phyloP scores from a whole-genome alignment of 306 rosid species.

The Glycine latifolia region DNA sequence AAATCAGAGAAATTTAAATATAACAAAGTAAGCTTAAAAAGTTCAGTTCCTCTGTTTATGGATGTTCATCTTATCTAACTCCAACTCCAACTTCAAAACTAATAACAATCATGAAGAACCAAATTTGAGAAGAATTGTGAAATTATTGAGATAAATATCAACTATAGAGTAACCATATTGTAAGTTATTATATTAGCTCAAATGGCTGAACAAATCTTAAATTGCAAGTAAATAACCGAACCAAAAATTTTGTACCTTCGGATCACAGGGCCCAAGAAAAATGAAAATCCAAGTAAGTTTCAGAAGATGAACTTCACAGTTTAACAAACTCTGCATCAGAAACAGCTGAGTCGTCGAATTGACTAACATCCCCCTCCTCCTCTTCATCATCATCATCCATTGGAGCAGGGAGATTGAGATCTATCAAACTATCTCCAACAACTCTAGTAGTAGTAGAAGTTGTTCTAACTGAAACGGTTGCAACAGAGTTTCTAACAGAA shows the following conservation, averaged over 20 bases:
- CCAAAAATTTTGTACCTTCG: conserved; percentile 60
- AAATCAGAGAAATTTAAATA: not conserved
- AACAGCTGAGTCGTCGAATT: conserved; percentile 78
- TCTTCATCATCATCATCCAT: conserved; percentile 71
- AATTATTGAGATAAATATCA: conserved; percentile 28
- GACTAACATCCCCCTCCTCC: conserved; percentile 69
- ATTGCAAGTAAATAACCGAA: conserved; percentile 43
- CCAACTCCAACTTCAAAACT: conserved; percentile 15
- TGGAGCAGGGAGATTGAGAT: conserved; percentile 96
- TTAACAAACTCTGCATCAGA: conserved; percentile 79
- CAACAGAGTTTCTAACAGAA: too few species aligned
- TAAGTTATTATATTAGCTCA: conserved; percentile 17
- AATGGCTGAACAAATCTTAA: conserved; percentile 48
- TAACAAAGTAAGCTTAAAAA: conserved; percentile 34
- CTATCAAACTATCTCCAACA: conserved; percentile 62
- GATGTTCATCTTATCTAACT: conserved; percentile 36
- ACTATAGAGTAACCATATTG: conserved; percentile 28
- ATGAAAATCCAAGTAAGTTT: not conserved
- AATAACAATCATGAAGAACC: conserved; percentile 43
- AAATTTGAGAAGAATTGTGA: conserved; percentile 37
- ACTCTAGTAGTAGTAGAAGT: conserved; percentile 42
- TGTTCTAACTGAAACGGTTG: not conserved
- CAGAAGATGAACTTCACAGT: conserved; percentile 5
- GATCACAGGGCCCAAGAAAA: conserved; percentile 16
- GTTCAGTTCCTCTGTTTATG: conserved; percentile 39